phyloP scores from a whole-genome alignment of 129 eudicot genomes.

The Tanacetum coccineum region DNA sequence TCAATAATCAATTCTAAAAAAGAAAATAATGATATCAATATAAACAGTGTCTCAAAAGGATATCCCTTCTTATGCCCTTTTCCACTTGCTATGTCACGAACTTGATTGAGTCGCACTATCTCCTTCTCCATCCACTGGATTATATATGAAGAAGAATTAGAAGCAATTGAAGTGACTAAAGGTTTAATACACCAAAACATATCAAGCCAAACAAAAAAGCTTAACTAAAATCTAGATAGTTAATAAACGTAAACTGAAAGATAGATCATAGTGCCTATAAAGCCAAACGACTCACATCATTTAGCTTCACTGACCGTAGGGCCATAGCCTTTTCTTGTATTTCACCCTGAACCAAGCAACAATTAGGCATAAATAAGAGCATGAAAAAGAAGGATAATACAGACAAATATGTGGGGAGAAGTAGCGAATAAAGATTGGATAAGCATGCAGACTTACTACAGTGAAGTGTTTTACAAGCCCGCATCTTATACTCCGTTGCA shows the following conservation, averaged over 20 bases:
- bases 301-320: conserved; percentile 62
- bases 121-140: conserved; percentile 75
- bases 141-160: conserved; percentile 17
- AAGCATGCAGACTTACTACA: conserved; percentile 56
- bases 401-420: background rate
- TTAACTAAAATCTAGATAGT: conserved; percentile 3
- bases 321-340: conserved; percentile 74
- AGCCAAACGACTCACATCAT: conserved; percentile 50
- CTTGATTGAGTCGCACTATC: conserved; percentile 61
- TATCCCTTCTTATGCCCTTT: conserved; percentile 82
- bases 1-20: background rate
- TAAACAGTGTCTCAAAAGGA: conserved; percentile 47
- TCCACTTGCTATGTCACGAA: conserved; percentile 79
- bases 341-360: conserved; percentile 62
- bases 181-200: background rate
- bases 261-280: too few species aligned
- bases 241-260: background rate
- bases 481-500: conserved; percentile 79
- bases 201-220: conserved; percentile 6
- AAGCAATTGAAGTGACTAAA: conserved; percentile 16
- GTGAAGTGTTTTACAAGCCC: conserved; percentile 82
- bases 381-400: background rate
- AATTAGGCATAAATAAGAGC: background rate
- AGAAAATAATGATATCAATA: conserved; percentile 4
- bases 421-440: background rate